Evolutionary conservation across 305 asterid genomes (phyloP).

Genomic region (Fraxinus velutina): DNA sequence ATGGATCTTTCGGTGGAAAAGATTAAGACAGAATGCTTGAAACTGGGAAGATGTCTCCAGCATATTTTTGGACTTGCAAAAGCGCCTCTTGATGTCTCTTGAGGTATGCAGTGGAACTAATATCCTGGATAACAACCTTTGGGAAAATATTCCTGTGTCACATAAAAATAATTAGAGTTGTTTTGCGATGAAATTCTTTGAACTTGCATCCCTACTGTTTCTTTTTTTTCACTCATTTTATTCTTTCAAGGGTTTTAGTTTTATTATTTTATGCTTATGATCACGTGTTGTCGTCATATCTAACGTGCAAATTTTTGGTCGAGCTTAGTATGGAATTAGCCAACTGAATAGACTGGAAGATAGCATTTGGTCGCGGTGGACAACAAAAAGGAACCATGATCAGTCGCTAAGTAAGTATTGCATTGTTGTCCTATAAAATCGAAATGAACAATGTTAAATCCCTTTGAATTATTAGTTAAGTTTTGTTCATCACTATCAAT

Average conservation of each 20-base stretch:
- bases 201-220: not conserved
- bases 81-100: not conserved
- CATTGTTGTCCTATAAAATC: not conserved
- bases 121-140: not conserved
- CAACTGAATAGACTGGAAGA: conserved; percentile 90
- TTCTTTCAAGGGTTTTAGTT: not conserved
- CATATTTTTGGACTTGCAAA: not conserved
- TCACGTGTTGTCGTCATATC: conserved; percentile 20
- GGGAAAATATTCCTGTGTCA: not conserved
- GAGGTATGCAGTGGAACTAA: not conserved
- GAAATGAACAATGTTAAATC: not conserved
- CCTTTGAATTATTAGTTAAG: not conserved
- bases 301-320: conserved; percentile 32
- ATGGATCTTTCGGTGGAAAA: not conserved
- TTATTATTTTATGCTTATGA: not conserved
- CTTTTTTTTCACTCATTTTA: not conserved
- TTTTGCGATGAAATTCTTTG: not conserved
- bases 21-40: not conserved
- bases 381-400: conserved; percentile 42
- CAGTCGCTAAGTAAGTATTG: conserved; percentile 47
- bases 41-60: not conserved
- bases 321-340: conserved; percentile 74
- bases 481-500: not conserved
- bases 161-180: not conserved
- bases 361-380: conserved; percentile 91